Percentiles rank a stretch among this genome's conserved stretches.
phyloP scores from a whole-genome alignment of 2,329 filamentous ascomycete species.

The Mycogone perniciosa region DNA sequence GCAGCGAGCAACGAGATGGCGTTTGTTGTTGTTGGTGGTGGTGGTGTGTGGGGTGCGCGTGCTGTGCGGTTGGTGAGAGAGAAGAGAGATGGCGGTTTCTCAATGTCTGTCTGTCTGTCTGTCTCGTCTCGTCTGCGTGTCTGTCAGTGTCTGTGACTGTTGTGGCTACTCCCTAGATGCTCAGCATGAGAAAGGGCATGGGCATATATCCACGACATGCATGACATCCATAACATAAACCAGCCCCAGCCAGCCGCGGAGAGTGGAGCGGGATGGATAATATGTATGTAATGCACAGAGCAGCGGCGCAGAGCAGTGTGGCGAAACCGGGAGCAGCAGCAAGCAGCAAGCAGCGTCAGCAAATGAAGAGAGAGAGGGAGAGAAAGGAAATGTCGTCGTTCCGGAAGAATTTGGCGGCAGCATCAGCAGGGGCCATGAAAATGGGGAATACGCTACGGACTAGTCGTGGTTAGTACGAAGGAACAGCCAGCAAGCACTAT shows the following conservation, averaged over 20 bases:
- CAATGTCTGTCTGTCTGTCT: background rate
- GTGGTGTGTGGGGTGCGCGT: background rate
- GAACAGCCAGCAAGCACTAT: background rate
- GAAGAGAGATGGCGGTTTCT: background rate
- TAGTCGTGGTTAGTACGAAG: background rate
- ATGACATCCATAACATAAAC: background rate
- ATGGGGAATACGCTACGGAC: no score
- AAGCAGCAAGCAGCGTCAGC: background rate
- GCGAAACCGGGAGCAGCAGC: background rate
- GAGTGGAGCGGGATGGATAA: background rate
- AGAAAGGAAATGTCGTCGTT: no score
- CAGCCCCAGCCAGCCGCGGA: background rate
- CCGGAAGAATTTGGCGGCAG: no score
- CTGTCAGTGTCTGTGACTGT: no score
- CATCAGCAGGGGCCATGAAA: no score
- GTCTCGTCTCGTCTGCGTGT: no score
- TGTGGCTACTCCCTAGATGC: no score
- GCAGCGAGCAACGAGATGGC: background rate
- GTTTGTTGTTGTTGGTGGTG: conserved; percentile 1
- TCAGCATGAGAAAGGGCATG: background rate
- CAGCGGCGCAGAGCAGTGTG: background rate
- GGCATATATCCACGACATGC: conserved; percentile 5
- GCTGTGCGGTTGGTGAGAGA: background rate
- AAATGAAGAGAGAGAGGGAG: background rate
- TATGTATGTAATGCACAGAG: background rate